Base-by-base conservation (phyloP, 805 yeast genomes). In the Saccharomyces cerevisiae region DNA sequence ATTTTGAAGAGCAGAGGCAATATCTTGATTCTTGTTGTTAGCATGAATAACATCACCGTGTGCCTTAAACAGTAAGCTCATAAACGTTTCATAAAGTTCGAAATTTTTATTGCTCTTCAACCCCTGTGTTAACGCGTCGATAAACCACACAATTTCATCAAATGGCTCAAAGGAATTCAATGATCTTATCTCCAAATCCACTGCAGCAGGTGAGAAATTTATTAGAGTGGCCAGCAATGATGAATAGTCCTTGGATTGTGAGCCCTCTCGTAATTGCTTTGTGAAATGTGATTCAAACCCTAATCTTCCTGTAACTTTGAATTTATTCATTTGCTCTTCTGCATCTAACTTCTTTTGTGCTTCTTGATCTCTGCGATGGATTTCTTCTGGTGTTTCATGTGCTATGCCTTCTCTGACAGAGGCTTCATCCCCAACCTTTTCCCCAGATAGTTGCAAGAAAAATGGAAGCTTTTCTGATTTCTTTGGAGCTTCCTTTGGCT, bases 121-220 rank as follows among this genome's bases (percentile, higher is more conserved):
- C 1, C 92, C 95, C 48, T 68, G 70, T 2, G 79, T 74, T 59
- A 94, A 65, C 0, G 96, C 91, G n/a, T 75, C 70, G 13, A 90
- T 74, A 59, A 92, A 89, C 57, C 74, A 69, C 0, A 78, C 66
- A 61, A 90, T 68, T 71, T 92, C 97, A 10, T 70, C 65, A 53
- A 80, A 79, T 14, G 96, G 95, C 22, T 84, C 82, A 50, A 77
- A 72, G 1, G 85, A 68, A 60, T 82, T 79, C 58, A 94, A 69
- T 2, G 97, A 85, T 63, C 95, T 82, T 55, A 94, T 82, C 69
- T 94, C 99, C 55, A 94, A 70, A 67, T 94, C 98, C 27, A 89
- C 77, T 2, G 79, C 71, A 1, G 96, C 77, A 4, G 97, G 96
- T 0, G 96, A 77, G 41, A 88, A 77, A 2, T 67, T 64, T 9